phyloP scores from a whole-genome alignment of 2,329 filamentous ascomycete species.

The Alternaria burnsii region DNA sequence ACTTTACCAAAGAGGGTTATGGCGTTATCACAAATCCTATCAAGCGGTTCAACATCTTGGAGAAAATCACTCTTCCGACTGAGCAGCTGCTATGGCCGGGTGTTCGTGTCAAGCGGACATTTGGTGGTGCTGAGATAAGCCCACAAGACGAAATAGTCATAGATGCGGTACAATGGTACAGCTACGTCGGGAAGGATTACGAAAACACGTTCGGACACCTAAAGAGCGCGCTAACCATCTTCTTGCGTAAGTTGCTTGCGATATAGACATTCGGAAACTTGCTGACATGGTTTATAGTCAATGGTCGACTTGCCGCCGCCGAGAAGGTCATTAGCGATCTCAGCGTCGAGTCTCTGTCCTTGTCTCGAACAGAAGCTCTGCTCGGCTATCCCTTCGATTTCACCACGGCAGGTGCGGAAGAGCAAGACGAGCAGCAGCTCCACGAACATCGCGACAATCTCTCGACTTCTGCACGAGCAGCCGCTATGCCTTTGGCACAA shows the following conservation, averaged over 20 bases:
- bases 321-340: slow-evolving; percentile 62
- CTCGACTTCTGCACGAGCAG: slow-evolving; percentile 25
- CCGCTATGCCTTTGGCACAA: slow-evolving; percentile 28
- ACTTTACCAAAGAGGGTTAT: slow-evolving; percentile 27
- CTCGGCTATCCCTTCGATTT: slow-evolving; percentile 53
- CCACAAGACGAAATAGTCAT: slow-evolving; percentile 76
- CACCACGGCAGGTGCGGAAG: slow-evolving; percentile 35
- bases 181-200: slow-evolving; percentile 70
- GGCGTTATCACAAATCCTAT: slow-evolving; percentile 39
- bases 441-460: slow-evolving; percentile 32
- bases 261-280: slow-evolving; percentile 8
- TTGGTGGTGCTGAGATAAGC: slow-evolving; percentile 66
- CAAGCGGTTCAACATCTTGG: slow-evolving; percentile 57
- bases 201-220: slow-evolving; percentile 72
- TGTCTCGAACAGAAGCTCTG: slow-evolving; percentile 51
- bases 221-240: slow-evolving; percentile 79
- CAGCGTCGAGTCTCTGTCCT: slow-evolving; percentile 57
- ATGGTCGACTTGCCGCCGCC: slow-evolving; percentile 64
- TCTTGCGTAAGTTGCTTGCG: slow-evolving; percentile 73
- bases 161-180: slow-evolving; percentile 83
- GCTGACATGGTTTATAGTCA: slow-evolving; percentile 40
- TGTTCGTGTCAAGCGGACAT: slow-evolving; percentile 72
- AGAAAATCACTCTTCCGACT: slow-evolving; percentile 53
- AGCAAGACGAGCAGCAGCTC: slow-evolving; percentile 36
- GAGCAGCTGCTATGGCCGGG: slow-evolving; percentile 60